Evolutionary conservation across 495 filamentous ascomycete species (phyloP), one percentile per base, ranked within the genome.

Genomic region (Neurospora discreta): DNA sequence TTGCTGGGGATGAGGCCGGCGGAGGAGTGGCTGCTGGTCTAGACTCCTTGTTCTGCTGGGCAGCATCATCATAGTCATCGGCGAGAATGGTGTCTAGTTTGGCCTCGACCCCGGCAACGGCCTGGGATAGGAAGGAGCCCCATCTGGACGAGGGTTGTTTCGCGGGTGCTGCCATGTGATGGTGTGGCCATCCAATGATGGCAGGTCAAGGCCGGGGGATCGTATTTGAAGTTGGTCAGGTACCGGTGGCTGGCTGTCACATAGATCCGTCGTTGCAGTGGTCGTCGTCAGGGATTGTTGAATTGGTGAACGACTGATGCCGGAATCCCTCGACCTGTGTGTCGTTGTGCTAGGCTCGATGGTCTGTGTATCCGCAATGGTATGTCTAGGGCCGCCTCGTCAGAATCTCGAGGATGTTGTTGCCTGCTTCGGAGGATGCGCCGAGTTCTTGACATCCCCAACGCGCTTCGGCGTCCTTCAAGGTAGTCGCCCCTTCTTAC

Each of bases 61-160:
- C 71, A 69, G 76, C 69, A 11, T 83, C 87, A 20, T 92, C 89
- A 65, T 65, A 65, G 40, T 90, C 87, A 46, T 97, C 94, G 72
- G 94, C 90, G 72, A 99, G 85, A 70, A 99, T 97, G 68, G 87
- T 92, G 79, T 99, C 95, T 46, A 99, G 85, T 68, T 92, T 89
- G 72, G 94, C 96, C 82, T 99, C 95, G 67, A 99, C 91, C 44
- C 93, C 93, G 38, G 94, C 93, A 69, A 98, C 93, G 70, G 95
- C 94, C 79, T 97, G 93, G 73, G 92, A 91, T 68, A 99, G 85
- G 77, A 99, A 92, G 39, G 90, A 92, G 30, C 94, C 92, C 91
- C 91, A 93, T 89, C 90, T 82, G 71, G 87, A 80, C 39, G 69
- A 58, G 52, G 52, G 26, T 73, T 74, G 42, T 75, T 85, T 85